These are phyloP conservation scores for Plasmopara muralis DNA, from an alignment of 352 stramenopile species.

Conservation along the genomic window DNA sequence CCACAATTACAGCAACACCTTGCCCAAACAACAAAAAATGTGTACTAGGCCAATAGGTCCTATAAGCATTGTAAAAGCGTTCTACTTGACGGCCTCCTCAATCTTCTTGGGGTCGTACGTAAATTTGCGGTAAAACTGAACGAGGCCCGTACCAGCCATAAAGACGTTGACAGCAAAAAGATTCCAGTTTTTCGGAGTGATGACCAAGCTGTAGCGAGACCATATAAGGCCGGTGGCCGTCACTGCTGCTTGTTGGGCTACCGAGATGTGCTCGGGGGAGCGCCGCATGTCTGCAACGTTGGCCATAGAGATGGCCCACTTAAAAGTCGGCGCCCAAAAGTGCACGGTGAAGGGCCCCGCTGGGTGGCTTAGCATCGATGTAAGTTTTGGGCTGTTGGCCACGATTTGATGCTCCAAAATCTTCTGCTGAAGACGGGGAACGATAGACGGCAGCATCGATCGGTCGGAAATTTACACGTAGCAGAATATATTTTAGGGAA, in stretches of 20 bases:
- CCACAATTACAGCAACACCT: too few relatives aligned
- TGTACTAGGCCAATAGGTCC: too few relatives aligned
- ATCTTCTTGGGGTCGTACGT: slow-evolving; percentile 10
- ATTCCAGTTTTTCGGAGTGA: slow-evolving; percentile 90
- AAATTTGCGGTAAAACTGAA: slow-evolving; percentile 50
- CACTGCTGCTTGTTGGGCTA: slow-evolving; percentile 74
- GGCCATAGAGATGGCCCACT: slow-evolving; percentile 83
- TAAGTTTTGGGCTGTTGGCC: slow-evolving; percentile 60
- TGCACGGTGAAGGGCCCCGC: slow-evolving; percentile 86
- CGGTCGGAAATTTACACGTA: too few relatives aligned
- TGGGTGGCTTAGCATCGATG: slow-evolving; percentile 56
- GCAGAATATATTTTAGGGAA: too few relatives aligned
- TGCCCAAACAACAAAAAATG: too few relatives aligned
- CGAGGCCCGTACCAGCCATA: slow-evolving; percentile 81
- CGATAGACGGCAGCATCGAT: slow-evolving; percentile 57
- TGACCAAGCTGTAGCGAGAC: slow-evolving; percentile 84
- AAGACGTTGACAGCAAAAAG: slow-evolving; percentile 87
- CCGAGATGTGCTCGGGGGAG: slow-evolving; percentile 72
- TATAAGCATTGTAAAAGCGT: too few relatives aligned
- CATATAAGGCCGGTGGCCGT: slow-evolving; percentile 83
- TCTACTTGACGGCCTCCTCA: not conserved
- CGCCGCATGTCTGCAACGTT: slow-evolving; percentile 85
- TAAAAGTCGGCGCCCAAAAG: slow-evolving; percentile 87
- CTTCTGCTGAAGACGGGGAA: slow-evolving; percentile 67
- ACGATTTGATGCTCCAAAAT: slow-evolving; percentile 65